These are phyloP conservation scores for Stenogyne calaminthoides DNA, from an alignment of 305 asterid genomes.

Conservation along the genomic window DNA sequence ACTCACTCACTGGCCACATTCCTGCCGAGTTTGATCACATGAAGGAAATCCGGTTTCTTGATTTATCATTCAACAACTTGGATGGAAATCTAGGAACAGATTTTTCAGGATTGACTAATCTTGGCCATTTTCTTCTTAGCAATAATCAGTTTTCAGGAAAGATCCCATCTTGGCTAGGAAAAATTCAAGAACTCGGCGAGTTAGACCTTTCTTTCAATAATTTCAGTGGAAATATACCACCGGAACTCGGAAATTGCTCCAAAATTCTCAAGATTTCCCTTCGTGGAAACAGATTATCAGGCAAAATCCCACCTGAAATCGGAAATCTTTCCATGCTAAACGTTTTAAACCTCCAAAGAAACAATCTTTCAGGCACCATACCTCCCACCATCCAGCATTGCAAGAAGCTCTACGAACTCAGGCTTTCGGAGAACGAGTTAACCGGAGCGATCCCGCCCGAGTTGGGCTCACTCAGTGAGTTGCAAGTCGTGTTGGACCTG, in stretches of 20 bases:
- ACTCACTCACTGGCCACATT: conserved; percentile 58
- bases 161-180: conserved; percentile 76
- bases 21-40: conserved; percentile 64
- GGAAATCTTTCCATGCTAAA: conserved; percentile 71
- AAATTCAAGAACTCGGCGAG: conserved; percentile 68
- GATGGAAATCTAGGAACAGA: conserved; percentile 55
- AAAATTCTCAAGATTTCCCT: conserved; percentile 65
- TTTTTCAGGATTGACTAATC: conserved; percentile 51
- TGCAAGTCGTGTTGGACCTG: conserved; percentile 81
- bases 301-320: conserved; percentile 67
- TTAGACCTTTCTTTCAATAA: conserved; percentile 71
- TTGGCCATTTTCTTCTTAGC: conserved; percentile 67
- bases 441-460: conserved; percentile 68
- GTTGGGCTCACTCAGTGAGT: conserved; percentile 61
- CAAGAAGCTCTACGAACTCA: conserved; percentile 75
- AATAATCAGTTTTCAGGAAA: conserved; percentile 58
- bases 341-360: conserved; percentile 67
- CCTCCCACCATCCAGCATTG: conserved; percentile 71
- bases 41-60: conserved; percentile 62
- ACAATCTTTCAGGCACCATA: conserved; percentile 69
- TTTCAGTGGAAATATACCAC: conserved; percentile 69
- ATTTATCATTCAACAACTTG: conserved; percentile 71
- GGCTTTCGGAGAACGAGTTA: conserved; percentile 70
- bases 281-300: conserved; percentile 54
- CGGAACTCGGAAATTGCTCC: conserved; percentile 71